phyloP scores from a whole-genome alignment of 345 rosid genomes.

The Hypericum perforatum region DNA sequence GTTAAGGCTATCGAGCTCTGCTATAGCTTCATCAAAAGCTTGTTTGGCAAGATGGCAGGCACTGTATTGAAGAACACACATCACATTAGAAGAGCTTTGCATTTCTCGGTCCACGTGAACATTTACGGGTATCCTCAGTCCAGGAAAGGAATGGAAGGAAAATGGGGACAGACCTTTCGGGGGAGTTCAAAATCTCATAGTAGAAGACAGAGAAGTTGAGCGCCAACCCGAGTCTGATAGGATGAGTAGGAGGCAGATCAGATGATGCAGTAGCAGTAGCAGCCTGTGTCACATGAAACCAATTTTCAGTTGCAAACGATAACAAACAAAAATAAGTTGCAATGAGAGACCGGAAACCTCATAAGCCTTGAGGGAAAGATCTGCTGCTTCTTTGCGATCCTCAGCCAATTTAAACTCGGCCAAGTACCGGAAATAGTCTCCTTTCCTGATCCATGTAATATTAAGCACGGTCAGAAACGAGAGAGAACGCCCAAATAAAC shows the following conservation, averaged over 20 bases:
- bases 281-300: slow-evolving; percentile 22
- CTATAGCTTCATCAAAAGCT: slow-evolving; percentile 84
- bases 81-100: background rate
- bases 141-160: background rate
- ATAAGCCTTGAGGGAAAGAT: slow-evolving; percentile 47
- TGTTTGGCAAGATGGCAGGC: slow-evolving; percentile 78
- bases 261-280: slow-evolving; percentile 24
- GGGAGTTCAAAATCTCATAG: slow-evolving; percentile 10
- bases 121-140: background rate
- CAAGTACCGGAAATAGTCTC: slow-evolving; percentile 43
- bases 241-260: slow-evolving; percentile 8
- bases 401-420: slow-evolving; percentile 40
- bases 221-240: slow-evolving; percentile 10
- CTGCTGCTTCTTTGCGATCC: slow-evolving; percentile 47
- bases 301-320: background rate
- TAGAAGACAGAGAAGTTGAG: slow-evolving; percentile 9
- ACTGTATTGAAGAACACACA: slow-evolving; percentile 25
- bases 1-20: slow-evolving; percentile 77
- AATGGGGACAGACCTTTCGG: slow-evolving; percentile 3
- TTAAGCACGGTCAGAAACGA: background rate
- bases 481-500: background rate
- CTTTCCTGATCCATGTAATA: slow-evolving; percentile 30
- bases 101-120: background rate
- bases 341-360: slow-evolving; percentile 22
- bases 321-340: background rate